phyloP scores from a whole-genome alignment of 2,329 filamentous ascomycete genomes.

The Clarireedia monteithiana region DNA sequence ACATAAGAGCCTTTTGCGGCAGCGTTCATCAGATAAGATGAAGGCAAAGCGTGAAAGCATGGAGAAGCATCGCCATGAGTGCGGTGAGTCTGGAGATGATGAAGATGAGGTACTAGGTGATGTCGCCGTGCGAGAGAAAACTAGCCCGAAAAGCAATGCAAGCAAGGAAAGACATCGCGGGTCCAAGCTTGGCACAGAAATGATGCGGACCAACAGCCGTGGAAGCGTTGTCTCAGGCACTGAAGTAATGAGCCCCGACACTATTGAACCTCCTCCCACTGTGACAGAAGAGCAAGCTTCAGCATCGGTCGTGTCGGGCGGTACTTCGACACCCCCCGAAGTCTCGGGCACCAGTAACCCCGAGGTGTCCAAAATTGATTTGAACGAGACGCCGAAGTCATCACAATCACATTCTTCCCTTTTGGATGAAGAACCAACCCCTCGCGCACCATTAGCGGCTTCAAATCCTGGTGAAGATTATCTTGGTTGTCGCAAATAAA shows the following conservation, averaged over 20 bases:
- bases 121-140: slow-evolving; percentile 32
- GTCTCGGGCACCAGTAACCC: neutral
- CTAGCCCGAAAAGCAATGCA: slow-evolving; percentile 39
- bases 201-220: slow-evolving; percentile 95
- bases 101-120: slow-evolving; percentile 85
- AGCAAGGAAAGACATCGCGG: slow-evolving; percentile 53
- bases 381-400: neutral
- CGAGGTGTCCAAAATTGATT: neutral
- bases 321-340: neutral
- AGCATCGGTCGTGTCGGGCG: slow-evolving; percentile 16
- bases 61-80: slow-evolving; percentile 65
- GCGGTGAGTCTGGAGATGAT: slow-evolving; percentile 83
- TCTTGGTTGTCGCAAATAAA: neutral
- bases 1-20: slow-evolving; percentile 36
- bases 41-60: slow-evolving; percentile 66
- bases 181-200: slow-evolving; percentile 89
- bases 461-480: neutral
- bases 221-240: slow-evolving; percentile 55
- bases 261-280: slow-evolving; percentile 23
- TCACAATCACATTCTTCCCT: neutral
- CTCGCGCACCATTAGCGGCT: neutral
- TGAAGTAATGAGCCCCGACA: neutral
- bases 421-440: neutral
- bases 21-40: slow-evolving; percentile 66
- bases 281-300: slow-evolving; percentile 15